phyloP scores from a whole-genome alignment of 305 asterid genomes.

The Solanum hybrid region DNA sequence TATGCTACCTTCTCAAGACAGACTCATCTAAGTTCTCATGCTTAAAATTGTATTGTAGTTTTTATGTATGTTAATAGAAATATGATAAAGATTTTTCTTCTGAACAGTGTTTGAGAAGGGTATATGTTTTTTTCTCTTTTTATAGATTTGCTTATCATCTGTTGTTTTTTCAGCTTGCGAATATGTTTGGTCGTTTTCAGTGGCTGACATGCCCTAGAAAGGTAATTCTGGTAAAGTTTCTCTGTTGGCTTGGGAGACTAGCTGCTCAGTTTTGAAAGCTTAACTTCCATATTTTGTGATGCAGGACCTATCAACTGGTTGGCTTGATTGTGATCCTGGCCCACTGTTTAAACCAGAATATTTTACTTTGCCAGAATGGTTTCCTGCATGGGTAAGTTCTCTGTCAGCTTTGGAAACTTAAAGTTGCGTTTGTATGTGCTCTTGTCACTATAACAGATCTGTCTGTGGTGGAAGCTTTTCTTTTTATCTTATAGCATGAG shows the following conservation, averaged over 20 bases:
- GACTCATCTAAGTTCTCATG: not conserved
- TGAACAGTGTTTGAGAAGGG: not conserved
- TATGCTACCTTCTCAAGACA: not conserved
- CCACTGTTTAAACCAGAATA: constrained; percentile 47
- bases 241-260: not conserved
- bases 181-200: constrained; percentile 64
- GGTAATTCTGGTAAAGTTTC: constrained; percentile 32
- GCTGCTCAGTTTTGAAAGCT: not conserved
- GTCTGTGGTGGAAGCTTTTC: not conserved
- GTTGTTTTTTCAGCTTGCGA: constrained; percentile 61
- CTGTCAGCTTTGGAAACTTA: not conserved
- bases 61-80: not conserved
- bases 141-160: not conserved
- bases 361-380: constrained; percentile 58
- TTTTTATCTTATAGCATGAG: not conserved
- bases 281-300: constrained; percentile 4
- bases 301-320: constrained; percentile 88
- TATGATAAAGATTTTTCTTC: not conserved
- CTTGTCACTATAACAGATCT: not conserved
- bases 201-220: constrained; percentile 97
- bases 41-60: not conserved
- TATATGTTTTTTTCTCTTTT: not conserved
- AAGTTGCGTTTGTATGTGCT: not conserved
- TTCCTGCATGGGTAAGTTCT: constrained; percentile 71
- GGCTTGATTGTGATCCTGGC: constrained; percentile 97